A percentile compares a stretch with the other conserved stretches of the same genome.
phyloP scores from a whole-genome alignment of 108 stramenopile species.

The Skeletonema costatum region DNA sequence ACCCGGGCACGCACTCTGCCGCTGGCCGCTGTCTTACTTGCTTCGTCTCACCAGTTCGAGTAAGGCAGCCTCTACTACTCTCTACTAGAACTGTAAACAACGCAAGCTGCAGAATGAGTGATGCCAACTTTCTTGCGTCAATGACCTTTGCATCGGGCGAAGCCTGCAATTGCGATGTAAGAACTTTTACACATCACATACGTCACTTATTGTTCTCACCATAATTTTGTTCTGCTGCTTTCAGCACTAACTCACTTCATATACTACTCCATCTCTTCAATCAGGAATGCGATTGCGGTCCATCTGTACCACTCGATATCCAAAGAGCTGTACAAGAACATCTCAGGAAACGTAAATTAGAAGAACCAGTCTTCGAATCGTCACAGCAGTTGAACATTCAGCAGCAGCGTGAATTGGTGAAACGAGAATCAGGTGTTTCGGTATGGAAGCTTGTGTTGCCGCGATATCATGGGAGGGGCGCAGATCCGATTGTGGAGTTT shows the following conservation, averaged over 20 bases:
- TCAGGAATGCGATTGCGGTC: conserved; percentile 61
- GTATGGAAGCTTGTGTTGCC: conserved; percentile 60
- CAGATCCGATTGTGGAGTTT: conserved; percentile 66
- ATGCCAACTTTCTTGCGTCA: conserved; percentile 38
- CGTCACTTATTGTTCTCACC: not conserved
- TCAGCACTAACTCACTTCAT: conserved; percentile 5
- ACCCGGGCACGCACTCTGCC: no score
- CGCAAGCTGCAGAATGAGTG: not conserved
- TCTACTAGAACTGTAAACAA: no score
- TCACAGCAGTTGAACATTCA: conserved; percentile 41
- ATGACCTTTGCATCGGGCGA: conserved; percentile 58
- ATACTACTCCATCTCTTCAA: not conserved
- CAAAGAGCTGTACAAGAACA: conserved; percentile 19
- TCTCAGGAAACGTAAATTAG: conserved; percentile 16
- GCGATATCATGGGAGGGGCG: not conserved
- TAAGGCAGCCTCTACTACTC: no score
- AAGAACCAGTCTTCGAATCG: not conserved
- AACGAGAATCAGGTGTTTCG: conserved; percentile 39
- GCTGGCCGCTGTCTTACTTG: no score
- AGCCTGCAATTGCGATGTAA: not conserved
- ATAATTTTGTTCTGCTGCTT: not conserved
- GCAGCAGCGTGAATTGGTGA: conserved; percentile 59
- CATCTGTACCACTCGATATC: conserved; percentile 28
- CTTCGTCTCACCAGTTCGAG: no score
- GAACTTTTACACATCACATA: not conserved